Percentiles rank a stretch among this genome's conserved stretches.
These are phyloP conservation scores for Ceratocystis ficicola DNA, from an alignment of 2,329 filamentous ascomycete species.

Conservation along the genomic window DNA sequence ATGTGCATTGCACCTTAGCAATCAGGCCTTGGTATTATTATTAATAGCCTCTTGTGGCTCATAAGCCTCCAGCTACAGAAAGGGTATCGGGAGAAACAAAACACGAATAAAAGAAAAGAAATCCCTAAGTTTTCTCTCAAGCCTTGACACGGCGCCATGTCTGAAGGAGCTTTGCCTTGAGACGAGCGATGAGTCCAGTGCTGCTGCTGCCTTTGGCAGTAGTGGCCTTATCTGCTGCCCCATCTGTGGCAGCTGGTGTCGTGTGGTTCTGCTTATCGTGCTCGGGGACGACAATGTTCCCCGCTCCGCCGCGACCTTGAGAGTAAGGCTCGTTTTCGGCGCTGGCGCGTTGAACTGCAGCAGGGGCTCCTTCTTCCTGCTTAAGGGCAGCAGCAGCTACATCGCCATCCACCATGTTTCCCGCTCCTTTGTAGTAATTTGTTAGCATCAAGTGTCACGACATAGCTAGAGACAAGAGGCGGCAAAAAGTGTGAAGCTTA, in stretches of 20 bases:
- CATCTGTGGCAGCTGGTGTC: constrained; percentile 25
- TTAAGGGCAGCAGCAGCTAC: constrained; percentile 32
- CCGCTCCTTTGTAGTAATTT: constrained; percentile 35
- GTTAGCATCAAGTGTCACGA: neutral
- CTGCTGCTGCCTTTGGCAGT: constrained; percentile 36
- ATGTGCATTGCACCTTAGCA: neutral
- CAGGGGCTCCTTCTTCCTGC: constrained; percentile 43
- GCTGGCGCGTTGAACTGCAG: constrained; percentile 39
- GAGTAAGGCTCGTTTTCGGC: constrained; percentile 42
- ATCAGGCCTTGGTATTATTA: neutral
- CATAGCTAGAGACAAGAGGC: neutral
- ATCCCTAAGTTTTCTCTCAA: neutral
- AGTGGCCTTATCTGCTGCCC: constrained; percentile 37
- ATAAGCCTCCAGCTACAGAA: constrained; percentile 5
- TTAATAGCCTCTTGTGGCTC: neutral
- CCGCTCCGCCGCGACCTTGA: constrained; percentile 45
- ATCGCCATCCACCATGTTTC: constrained; percentile 45
- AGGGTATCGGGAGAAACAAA: constrained; percentile 10
- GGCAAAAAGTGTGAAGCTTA: neutral
- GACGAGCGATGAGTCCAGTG: neutral
- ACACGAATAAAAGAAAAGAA: neutral
- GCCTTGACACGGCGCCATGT: constrained; percentile 3
- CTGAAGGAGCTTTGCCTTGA: constrained; percentile 7
- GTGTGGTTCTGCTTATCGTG: constrained; percentile 27
- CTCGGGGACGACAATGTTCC: constrained; percentile 39